Evolutionary conservation across 169 alveolate genomes (phyloP), one percentile per base, ranked within the genome.

Genomic region (Eimeria brunetti): DNA sequence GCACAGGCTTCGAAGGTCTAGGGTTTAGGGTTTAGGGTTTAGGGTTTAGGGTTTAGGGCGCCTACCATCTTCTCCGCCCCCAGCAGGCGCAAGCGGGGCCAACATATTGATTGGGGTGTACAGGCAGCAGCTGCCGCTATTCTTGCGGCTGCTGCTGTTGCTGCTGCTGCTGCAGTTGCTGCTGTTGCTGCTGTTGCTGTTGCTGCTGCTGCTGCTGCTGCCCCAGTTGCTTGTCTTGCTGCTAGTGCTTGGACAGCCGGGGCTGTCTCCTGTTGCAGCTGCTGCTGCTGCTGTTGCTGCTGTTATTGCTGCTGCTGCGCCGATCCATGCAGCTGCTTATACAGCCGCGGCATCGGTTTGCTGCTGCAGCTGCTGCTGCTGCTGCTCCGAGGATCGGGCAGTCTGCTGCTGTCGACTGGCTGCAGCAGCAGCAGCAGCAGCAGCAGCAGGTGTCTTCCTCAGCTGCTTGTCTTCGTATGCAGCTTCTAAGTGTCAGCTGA

Each of bases 401-500:
- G 58, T 24, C 85, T 7, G 76, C 91, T 24, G 46, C 84, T 5
- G n/a, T 18, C 18, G 67, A n/a, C 20, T 84, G 30, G 94, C 76
- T 33, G 91, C 91, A 58, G 91, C 80, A 58, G 91, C 91, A 60
- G 91, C 78, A 16, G 73, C 41, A 0, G 36, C 75, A 38, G 12
- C 58, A 41, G 58, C 75, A 18, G 76, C 56, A 30, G 20, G 33
- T 30, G 81, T 36, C n/a, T 56, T 36, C 69, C 73, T 8, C 58
- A 80, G 49, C 84, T 89, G 18, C 49, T 67, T 1, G 86, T 73
- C 49, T 58, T 22, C 18, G 95, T 89, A 44, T 78, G 88, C 53
- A 69, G 62, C 76, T 7, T 89, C 95, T 0, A 89, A 89, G 75
- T 73, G 84, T 46, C 76, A 89, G 88, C 88, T n/a, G 64, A 5